Base-by-base conservation (phyloP, 441 rosid species). In the Pelargonium cotyledonis region DNA sequence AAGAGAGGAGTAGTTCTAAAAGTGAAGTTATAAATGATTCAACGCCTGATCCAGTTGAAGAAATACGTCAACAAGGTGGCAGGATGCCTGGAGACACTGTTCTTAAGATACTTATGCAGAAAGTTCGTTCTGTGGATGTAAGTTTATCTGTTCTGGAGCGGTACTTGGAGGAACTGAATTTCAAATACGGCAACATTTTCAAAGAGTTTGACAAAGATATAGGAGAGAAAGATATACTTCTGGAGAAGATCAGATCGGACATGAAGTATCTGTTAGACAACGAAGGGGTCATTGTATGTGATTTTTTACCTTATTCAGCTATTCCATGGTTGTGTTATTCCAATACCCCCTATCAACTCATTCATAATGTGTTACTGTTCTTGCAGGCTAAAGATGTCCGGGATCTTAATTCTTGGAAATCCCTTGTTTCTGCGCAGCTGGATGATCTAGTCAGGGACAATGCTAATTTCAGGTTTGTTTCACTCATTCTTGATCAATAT, bases 11-110 rank as follows among this genome's bases (percentile, higher is more conserved):
- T 23, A 68, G 81, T 72, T 70, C 65, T 21, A 86, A 81, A 72
- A 71, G 18, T 70, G 89, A 82, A 40, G 70, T 43, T 43, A 68
- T 21, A 10, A 80, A 70, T 68, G 77, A 67, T 40, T 67, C 66
- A 65, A 58, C 72, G 40, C 80, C 87, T 2, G 81, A 82, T 70
- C 79, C 85, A 1, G 81, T 81, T 47, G 91, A 86, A 75, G 98
- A 87, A 80, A 73, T 82, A 60, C 96, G 82, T 72, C 97, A 87
- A 18, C 61, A 55, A 79, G 85, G 75, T 79, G 89, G 95, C 49
- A 88, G 96, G 79, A 84, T 89, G 93, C 92, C 93, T 18, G 95
- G 96, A 19, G 98, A 94, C 69, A 81, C 89, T 1, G 97, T 88
- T 79, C 81, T 91, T 55, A 91, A 94, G 81, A 81, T 91, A 74